phyloP scores from a whole-genome alignment of 805 yeast species.

The Metschnikowia drakensbergensis region DNA sequence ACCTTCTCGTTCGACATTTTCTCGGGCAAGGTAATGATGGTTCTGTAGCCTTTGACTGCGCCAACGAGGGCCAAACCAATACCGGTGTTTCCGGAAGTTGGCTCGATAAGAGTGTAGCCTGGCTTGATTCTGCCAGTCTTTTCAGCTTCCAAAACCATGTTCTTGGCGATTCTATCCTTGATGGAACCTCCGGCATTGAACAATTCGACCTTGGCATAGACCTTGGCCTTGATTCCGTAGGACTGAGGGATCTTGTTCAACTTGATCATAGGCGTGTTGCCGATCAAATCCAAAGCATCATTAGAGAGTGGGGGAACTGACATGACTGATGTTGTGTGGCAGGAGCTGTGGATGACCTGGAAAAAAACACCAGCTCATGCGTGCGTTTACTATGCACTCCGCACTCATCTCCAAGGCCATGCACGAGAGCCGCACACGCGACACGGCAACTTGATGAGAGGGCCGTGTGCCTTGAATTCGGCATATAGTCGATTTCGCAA shows the following conservation, averaged over 20 bases:
- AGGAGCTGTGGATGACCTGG: constrained; percentile 2
- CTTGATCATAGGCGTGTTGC: constrained; percentile 78
- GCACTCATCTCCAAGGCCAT: not conserved
- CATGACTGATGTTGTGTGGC: constrained; percentile 9
- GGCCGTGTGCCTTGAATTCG: no score
- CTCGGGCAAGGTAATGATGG: constrained; percentile 85
- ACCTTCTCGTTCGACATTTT: constrained; percentile 91
- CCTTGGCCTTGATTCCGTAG: constrained; percentile 65
- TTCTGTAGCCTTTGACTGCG: constrained; percentile 82
- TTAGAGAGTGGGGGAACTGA: constrained; percentile 40
- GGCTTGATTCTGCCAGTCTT: constrained; percentile 73
- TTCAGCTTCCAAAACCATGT: constrained; percentile 86
- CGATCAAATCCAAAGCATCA: constrained; percentile 69
- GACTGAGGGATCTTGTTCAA: constrained; percentile 75
- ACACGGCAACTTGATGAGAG: not conserved
- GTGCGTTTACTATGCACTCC: constrained; percentile 1
- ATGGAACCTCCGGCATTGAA: constrained; percentile 91
- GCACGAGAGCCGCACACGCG: not conserved
- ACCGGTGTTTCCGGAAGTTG: constrained; percentile 90
- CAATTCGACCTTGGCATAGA: constrained; percentile 72
- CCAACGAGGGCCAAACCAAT: constrained; percentile 85
- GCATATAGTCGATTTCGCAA: no score
- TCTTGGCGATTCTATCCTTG: constrained; percentile 82
- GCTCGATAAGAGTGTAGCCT: constrained; percentile 82
- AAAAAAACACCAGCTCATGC: constrained; percentile 2